Evolutionary conservation across 2,329 filamentous ascomycete genomes (phyloP), one percentile per base, ranked within the genome.

Genomic region (Diaporthe aspalathi): DNA sequence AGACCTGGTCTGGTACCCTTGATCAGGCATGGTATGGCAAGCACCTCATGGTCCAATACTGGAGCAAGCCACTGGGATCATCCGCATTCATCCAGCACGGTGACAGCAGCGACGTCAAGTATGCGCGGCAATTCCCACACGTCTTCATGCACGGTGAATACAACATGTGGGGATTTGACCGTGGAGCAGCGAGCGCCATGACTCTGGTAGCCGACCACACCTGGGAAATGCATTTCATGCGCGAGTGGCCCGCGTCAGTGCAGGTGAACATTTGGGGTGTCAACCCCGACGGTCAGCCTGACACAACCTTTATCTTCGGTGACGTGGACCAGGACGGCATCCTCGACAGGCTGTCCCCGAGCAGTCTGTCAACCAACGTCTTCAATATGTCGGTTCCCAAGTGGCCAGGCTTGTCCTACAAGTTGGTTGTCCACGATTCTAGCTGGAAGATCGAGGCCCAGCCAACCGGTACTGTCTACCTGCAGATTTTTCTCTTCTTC

Each of bases 211-310:
- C 78, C 29, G 83, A 88, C 63, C 81, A 83, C n/a, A 78, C 81
- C 12, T 91, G 90, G 89, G 81, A 84, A 32, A 89, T 86, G 76
- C 83, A 88, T 72, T 89, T 91, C 72, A 86, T 90, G 84, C 82
- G 84, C 6, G 90, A 92, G 75, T 91, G 88, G 85, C 90, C 90
- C 12, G 84, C 85, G 2, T 80, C 86, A 53, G 85, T 89, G 63
- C 89, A 91, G 75, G 79, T 91, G 68, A 91, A 90, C 73, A 85
- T 89, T 6, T 91, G 90, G 90, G 90, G 90, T 60, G 89, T 91
- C 76, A 89, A 91, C 74, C 85, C 86, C 0, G 85, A 90, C 77
- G 88, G 89, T 12, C 80, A 87, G 74, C 88, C 89, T 0, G 90
- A 92, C 77, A 82, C 88, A 73, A 86, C 86, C 14, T 85, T 83